A percentile compares a stretch with the other conserved stretches of the same genome.
Conservation (phyloP, 108 stramenopile genomes). For the Cyclotella atomus region DNA sequence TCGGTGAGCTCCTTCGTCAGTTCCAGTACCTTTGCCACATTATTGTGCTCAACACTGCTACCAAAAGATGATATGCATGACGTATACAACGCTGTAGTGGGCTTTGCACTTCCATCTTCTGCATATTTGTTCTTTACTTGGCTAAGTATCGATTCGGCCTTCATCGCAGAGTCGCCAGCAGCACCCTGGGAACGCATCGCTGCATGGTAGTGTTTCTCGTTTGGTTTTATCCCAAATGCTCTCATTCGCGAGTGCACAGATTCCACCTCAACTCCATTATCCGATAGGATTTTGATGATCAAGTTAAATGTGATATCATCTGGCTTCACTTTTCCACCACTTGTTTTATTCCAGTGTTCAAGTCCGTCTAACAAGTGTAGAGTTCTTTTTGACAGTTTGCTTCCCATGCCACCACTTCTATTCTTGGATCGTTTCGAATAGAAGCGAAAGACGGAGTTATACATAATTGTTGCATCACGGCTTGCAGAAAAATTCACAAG, state of each 20-base stretch:
- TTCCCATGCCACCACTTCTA: neutral
- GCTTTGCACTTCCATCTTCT: slow-evolving; percentile 40
- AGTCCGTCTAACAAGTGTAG: slow-evolving; percentile 33
- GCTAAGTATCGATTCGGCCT: slow-evolving; percentile 31
- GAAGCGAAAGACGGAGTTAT: slow-evolving; percentile 29
- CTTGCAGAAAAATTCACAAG: slow-evolving; percentile 18
- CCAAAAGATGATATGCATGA: slow-evolving; percentile 41
- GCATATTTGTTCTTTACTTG: slow-evolving; percentile 35
- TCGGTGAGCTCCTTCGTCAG: slow-evolving; percentile 33
- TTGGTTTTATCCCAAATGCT: slow-evolving; percentile 31
- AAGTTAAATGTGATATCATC: slow-evolving; percentile 37
- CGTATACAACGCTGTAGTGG: slow-evolving; percentile 33
- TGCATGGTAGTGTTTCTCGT: slow-evolving; percentile 40
- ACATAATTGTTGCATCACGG: slow-evolving; percentile 41
- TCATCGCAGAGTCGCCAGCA: slow-evolving; percentile 20
- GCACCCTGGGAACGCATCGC: slow-evolving; percentile 17
- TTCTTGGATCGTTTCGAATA: slow-evolving; percentile 31
- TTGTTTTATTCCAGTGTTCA: slow-evolving; percentile 27
- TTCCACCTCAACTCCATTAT: slow-evolving; percentile 32
- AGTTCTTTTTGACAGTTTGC: slow-evolving; percentile 14
- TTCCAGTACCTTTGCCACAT: slow-evolving; percentile 24
- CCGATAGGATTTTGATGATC: slow-evolving; percentile 32
- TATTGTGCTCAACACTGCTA: slow-evolving; percentile 18
- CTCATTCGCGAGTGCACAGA: slow-evolving; percentile 22
- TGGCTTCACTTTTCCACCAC: slow-evolving; percentile 28